Conservation (phyloP, 2,329 filamentous ascomycete species). For the Fusarium illudens region DNA sequence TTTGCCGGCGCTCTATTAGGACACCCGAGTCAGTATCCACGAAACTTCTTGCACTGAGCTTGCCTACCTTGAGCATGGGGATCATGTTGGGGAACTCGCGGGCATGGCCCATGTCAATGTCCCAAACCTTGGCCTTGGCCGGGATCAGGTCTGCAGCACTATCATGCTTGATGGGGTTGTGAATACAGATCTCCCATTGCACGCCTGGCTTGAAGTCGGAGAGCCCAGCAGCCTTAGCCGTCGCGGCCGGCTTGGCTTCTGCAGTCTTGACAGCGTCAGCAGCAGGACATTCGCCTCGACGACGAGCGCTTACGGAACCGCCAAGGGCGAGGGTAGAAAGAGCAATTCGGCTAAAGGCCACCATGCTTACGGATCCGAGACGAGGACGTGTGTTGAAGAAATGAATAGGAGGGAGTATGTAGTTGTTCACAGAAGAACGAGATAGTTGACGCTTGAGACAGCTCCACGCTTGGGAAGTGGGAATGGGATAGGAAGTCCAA, state of each 20-base stretch:
- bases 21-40: background rate
- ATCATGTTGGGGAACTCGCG: constrained; percentile 40
- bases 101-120: constrained; percentile 45
- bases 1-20: constrained; percentile 37
- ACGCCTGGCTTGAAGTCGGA: constrained; percentile 42
- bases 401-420: background rate
- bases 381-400: background rate
- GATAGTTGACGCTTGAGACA: background rate
- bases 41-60: background rate
- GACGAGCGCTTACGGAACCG: constrained; percentile 22
- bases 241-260: constrained; percentile 5
- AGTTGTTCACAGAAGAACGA: background rate
- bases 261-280: constrained; percentile 1
- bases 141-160: constrained; percentile 39
- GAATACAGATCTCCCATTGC: constrained; percentile 45
- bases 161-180: constrained; percentile 43
- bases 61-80: constrained; percentile 42
- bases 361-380: constrained; percentile 20
- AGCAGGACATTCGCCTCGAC: constrained; percentile 12
- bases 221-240: background rate
- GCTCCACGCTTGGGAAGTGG: background rate
- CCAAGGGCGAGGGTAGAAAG: constrained; percentile 26
- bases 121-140: constrained; percentile 41
- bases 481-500: background rate
- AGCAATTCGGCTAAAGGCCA: constrained; percentile 21